Conservation (phyloP, 345 rosid genomes). For the Eucalyptus lansdowneana region DNA sequence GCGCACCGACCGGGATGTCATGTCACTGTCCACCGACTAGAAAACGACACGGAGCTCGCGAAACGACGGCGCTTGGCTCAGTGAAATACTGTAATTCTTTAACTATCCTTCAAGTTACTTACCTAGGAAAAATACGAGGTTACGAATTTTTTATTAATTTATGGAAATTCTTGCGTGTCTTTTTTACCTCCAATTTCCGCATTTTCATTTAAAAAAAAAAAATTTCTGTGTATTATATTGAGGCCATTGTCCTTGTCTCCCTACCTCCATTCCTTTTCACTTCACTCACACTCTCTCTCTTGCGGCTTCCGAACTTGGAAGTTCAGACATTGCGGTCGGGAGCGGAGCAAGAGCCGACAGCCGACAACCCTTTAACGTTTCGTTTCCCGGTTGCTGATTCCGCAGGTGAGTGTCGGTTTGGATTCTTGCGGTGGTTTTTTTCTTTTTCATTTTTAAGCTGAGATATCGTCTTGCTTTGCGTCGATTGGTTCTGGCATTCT, state of each 20-base stretch:
- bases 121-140: neutral
- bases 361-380: neutral
- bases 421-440: neutral
- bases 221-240: neutral
- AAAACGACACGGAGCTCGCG: neutral
- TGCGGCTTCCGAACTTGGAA: neutral
- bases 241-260: neutral
- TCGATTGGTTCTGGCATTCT: neutral
- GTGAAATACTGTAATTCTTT: neutral
- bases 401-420: neutral
- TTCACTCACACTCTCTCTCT: neutral
- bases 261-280: neutral
- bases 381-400: neutral
- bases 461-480: neutral
- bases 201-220: neutral
- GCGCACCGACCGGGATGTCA: neutral
- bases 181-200: neutral
- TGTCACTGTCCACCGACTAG: neutral
- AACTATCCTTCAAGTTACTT: neutral
- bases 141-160: neutral
- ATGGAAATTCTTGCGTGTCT: neutral
- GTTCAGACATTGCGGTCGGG: neutral
- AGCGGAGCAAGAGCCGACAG: neutral
- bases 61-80: neutral
- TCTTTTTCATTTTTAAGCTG: neutral